Evolutionary conservation across 225 moss, liverwort and hornwort species (phyloP), one percentile per base, ranked within the genome.

Genomic region (Ulota crispa): DNA sequence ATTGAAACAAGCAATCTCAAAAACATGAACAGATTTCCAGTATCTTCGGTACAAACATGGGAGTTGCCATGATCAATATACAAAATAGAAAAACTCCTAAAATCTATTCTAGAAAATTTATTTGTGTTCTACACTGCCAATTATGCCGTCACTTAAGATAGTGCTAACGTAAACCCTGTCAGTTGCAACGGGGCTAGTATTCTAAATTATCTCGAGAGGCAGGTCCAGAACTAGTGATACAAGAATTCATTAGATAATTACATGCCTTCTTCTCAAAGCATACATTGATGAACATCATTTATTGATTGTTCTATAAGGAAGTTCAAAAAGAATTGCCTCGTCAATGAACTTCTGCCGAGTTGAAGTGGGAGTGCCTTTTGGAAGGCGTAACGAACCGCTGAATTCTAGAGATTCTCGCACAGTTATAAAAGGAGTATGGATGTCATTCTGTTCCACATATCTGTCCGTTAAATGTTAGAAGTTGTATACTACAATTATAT

Each of bases 371-470:
- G 81, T 90, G 77, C 81, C 77, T 70, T 68, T 78, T 59, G 94
- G 88, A 80, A 94, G 91, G 26, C 93, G 89, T 45, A 95, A 79
- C 2, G 87, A 86, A 16, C 94, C 87, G 59, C 93, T 98, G 72
- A 98, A 98, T 43, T 93, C 83, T 4, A 98, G 81, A 24, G 94
- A 94, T 79, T 98, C 94, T 47, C 50, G 87, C 83, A 94, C 95
- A 61, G 85, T 93, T 84, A 95, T 98, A 64, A 91, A 95, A 73
- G 92, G 89, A 68, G 88, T 93, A 86, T 95, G 95, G 68, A 94
- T 97, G 84, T 95, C 94, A 93, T 93, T 97, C 83, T 97, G 93
- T 89, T 97, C 97, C 82, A 97, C 94, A 88, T 97, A 97, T 80
- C 93, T 97, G 89, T 85, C 83, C 82, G 27, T 21, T 72, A 28